Evolutionary conservation across 805 yeast species (phyloP).

Genomic region (Wickerhamomyces chambardii): DNA sequence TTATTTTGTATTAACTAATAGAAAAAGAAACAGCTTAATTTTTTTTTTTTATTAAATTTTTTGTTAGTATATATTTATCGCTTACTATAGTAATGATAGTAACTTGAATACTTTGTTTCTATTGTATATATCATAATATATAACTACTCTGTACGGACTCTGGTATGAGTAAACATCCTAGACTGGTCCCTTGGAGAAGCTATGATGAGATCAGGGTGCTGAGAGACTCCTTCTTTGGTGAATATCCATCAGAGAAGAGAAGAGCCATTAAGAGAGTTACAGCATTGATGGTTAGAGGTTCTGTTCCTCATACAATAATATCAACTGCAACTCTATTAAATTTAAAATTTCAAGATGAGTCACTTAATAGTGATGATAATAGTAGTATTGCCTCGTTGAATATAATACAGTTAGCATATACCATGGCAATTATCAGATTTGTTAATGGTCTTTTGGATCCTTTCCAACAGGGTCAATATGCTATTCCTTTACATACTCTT

Average conservation of each 20-base stretch:
- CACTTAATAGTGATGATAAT: too few species aligned
- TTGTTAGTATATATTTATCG: too few species aligned
- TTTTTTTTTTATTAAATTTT: too few species aligned
- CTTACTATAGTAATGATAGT: too few species aligned
- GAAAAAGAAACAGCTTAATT: too few species aligned
- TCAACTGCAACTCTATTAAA: constrained; percentile 38
- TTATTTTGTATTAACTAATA: too few species aligned
- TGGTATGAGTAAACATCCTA: constrained; percentile 9
- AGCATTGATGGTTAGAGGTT: too few species aligned
- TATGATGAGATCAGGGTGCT: constrained; percentile 34
- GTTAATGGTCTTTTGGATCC: constrained; percentile 92
- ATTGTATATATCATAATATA: too few species aligned
- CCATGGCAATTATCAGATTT: constrained; percentile 73
- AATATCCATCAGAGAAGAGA: constrained; percentile 13
- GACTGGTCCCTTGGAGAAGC: constrained; percentile 28
- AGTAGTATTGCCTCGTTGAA: constrained; percentile 12
- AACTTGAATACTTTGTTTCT: too few species aligned
- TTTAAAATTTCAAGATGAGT: constrained; percentile 31
- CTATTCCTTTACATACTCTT: constrained; percentile 67
- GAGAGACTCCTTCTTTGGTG: constrained; percentile 41
- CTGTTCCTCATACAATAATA: too few species aligned
- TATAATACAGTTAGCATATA: constrained; percentile 42
- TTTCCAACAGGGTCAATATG: constrained; percentile 67
- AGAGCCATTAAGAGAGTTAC: constrained; percentile 44
- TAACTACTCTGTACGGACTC: too few species aligned